Evolutionary conservation across 1,139 yeast species (phyloP), one percentile per base, ranked within the genome.

Genomic region (Hansenula anomala): DNA sequence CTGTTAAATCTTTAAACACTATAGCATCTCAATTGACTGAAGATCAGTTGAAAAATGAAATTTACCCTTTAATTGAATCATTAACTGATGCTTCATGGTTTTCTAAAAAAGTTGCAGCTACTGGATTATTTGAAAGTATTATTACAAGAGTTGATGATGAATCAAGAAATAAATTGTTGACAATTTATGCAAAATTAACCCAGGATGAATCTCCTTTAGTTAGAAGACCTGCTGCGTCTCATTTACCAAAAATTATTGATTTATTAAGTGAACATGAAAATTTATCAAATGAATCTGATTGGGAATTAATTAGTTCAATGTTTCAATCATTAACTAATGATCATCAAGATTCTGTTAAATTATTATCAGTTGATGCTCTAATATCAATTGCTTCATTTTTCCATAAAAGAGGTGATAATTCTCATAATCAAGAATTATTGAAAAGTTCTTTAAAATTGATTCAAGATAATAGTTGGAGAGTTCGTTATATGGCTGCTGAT

Each of bases 201-300:
- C 75, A 76, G 47, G 98, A 94, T 62, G 98, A 94, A 46, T 88
- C 96, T 19, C 99, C 99, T 43, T 90, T 94, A 97, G 98, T 92
- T 28, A 80, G 97, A 63, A 80, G 97, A 58, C 84, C 96, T 15
- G 95, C 97, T 15, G 97, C 96, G 10, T 77, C 80, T 32, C 78
- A 84, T 59, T 73, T 92, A 50, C 96, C 97, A 2, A 67, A 64
- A 33, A 67, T 90, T 42, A 77, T 90, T 49, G 76, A 78, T 48
- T 66, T 76, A 40, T 71, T 88, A 33, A 69, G 74, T 13, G 61
- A 62, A 37, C 56, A 59, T 37, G 68, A 54, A 47, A 57, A 56
- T 23, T 48, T 60, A 14, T 61, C 69, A 16, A 63, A 64, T 19
- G 59, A 60, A 40, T 69, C 71, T 41, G 86, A 82, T 56, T 82